A percentile compares a stretch with the other conserved stretches of the same genome.
phyloP scores from a whole-genome alignment of 768 basidiomycete genomes.

The Cantharellus cinnabarinus region DNA sequence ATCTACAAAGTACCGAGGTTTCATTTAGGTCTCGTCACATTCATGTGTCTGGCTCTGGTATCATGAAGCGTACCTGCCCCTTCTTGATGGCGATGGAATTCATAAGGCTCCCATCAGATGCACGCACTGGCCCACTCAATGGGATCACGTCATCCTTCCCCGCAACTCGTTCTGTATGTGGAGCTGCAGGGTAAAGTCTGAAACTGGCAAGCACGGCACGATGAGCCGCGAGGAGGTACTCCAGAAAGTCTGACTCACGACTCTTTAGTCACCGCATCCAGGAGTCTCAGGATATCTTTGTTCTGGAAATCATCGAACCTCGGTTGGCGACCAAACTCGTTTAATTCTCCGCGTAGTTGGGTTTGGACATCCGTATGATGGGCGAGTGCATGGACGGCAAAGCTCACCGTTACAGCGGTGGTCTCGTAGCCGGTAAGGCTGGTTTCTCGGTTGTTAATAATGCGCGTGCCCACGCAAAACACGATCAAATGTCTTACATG shows the following conservation, averaged over 20 bases:
- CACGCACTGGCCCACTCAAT: slow-evolving; percentile 18
- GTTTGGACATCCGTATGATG: slow-evolving; percentile 20
- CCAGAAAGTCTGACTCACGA: slow-evolving; percentile 12
- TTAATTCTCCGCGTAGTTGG: slow-evolving; percentile 22
- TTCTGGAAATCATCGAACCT: slow-evolving; percentile 20
- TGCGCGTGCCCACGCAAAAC: no score
- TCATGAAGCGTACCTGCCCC: slow-evolving; percentile 18
- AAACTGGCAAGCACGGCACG: slow-evolving; percentile 13
- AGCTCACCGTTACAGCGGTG: slow-evolving; percentile 19
- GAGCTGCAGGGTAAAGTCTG: slow-evolving; percentile 22
- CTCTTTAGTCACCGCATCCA: slow-evolving; percentile 27
- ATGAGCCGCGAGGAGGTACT: neutral
- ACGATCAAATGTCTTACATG: no score
- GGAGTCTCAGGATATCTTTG: slow-evolving; percentile 16
- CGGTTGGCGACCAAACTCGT: slow-evolving; percentile 12
- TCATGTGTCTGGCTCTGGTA: neutral
- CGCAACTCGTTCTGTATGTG: slow-evolving; percentile 24
- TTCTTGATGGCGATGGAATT: slow-evolving; percentile 16
- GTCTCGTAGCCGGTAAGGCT: slow-evolving; percentile 27
- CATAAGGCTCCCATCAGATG: slow-evolving; percentile 14
- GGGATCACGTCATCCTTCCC: slow-evolving; percentile 25
- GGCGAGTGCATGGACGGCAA: slow-evolving; percentile 23
- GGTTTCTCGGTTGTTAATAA: neutral
- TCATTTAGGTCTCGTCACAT: neutral
- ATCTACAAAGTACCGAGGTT: slow-evolving; percentile 10